phyloP scores from a whole-genome alignment of 2,329 filamentous ascomycete species.

The Proliferodiscus dingleyae region DNA sequence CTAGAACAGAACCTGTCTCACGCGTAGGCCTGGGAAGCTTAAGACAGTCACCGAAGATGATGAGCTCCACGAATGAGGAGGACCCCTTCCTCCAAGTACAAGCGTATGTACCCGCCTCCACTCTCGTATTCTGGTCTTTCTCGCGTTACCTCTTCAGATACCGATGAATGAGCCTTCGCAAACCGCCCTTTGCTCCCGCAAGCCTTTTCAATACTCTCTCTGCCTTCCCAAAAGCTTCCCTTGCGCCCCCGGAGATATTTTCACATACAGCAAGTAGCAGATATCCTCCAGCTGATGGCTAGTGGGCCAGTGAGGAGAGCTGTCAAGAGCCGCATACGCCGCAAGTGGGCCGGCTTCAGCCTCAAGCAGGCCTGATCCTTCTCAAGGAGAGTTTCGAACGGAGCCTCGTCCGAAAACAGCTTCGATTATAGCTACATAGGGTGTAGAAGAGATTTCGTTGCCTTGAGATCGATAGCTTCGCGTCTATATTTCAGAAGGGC shows the following conservation, averaged over 20 bases:
- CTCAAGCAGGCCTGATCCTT: no score
- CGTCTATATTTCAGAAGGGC: no score
- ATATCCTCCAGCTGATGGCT: not conserved
- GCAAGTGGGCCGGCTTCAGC: no score
- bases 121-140: not conserved
- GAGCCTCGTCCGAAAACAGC: no score
- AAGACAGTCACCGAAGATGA: slow-evolving; percentile 41
- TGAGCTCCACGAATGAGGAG: slow-evolving; percentile 63
- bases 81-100: slow-evolving; percentile 71
- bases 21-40: not conserved
- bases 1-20: not conserved
- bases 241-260: not conserved
- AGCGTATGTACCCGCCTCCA: slow-evolving; percentile 44
- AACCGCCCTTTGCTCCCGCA: slow-evolving; percentile 4
- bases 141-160: not conserved
- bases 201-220: not conserved
- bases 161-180: not conserved
- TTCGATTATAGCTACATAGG: no score
- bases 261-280: not conserved
- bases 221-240: no score
- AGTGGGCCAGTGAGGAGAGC: not conserved
- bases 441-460: no score
- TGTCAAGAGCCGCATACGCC: no score
- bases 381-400: no score
- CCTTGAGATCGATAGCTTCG: no score